Conservation (phyloP, 73 alveolate genomes). For the Paramecium caudatum region DNA sequence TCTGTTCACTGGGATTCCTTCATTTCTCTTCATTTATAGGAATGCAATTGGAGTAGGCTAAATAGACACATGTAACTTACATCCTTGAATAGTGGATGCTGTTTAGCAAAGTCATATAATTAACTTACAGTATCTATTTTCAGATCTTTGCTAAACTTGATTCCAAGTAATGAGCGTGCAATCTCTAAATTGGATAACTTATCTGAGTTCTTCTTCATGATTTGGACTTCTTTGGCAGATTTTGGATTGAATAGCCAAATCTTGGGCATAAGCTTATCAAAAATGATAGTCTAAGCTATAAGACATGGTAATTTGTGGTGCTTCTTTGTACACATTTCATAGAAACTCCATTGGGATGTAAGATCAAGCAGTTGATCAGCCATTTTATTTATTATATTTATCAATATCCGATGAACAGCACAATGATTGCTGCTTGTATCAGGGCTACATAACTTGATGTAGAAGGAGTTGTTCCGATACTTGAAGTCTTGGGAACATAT, state of each 20-base stretch:
- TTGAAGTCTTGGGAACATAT: background rate
- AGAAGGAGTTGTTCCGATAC: background rate
- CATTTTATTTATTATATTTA: conserved; percentile 6
- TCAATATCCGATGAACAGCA: conserved; percentile 34
- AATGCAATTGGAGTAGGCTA: conserved; percentile 51
- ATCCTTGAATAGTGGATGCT: background rate
- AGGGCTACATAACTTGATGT: background rate
- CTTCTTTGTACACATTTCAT: conserved; percentile 60
- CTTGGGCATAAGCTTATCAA: conserved; percentile 47
- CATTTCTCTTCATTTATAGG: conserved; percentile 60
- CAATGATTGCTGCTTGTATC: background rate
- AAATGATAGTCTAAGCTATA: conserved; percentile 35
- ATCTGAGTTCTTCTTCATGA: conserved; percentile 38
- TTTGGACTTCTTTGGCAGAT: background rate
- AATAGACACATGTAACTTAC: background rate
- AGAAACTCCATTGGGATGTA: conserved; percentile 51
- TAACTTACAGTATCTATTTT: conserved; percentile 12
- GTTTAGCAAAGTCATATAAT: background rate
- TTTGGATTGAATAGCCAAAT: conserved; percentile 67
- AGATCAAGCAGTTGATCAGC: conserved; percentile 16
- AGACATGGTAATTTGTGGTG: conserved; percentile 9
- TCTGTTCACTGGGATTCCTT: conserved; percentile 36
- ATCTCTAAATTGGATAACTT: conserved; percentile 17
- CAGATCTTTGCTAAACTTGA: background rate
- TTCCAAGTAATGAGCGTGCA: conserved; percentile 4